Evolutionary conservation across 768 basidiomycete genomes (phyloP), one percentile per base, ranked within the genome.

Genomic region (Clitopilus hobsonii): DNA sequence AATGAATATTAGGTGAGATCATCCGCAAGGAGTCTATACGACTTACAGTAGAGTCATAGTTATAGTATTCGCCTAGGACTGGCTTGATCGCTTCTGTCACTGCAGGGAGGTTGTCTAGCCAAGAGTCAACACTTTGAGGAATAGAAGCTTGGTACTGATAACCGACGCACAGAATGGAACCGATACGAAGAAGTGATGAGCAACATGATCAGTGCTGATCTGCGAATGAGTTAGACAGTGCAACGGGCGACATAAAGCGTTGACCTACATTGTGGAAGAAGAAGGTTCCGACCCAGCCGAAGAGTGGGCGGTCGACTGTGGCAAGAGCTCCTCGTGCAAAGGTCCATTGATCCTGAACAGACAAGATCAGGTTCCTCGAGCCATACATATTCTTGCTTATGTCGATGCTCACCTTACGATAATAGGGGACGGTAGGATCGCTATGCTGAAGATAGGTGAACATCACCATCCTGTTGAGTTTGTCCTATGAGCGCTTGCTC

Each of bases 391-490:
- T n/a, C n/a, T n/a, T n/a, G n/a, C n/a, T n/a, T n/a, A n/a, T n/a
- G n/a, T n/a, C n/a, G n/a, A n/a, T n/a, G n/a, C n/a, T n/a, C 52
- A 71, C 73, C 66, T 71, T 69, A 41, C 83, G 78, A 64, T 83
- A 86, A 58, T 84, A 83, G 0, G 84, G 83, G 25, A 85, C 73
- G 0, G 72, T 75, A 5, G 80, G 79, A 60, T 83, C 82, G 52
- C 80, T 82, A 60, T 86, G 84, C 45, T 85, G 84, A 11, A 86
- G 70, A 60, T 82, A 83, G 1, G 82, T 82, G 60, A 83, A 77
- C 70, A 78, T 79, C 51, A 84, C 80, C 61, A 85, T 81, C 82
- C 82, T 79, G 49, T 51, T 28, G 28, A 24, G 10, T 8, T 32
- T 32, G n/a, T n/a, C n/a, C n/a, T n/a, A n/a, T n/a, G n/a, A n/a